A percentile compares a stretch with the other conserved stretches of the same genome.
phyloP scores from a whole-genome alignment of 2,329 filamentous ascomycete genomes.

The Colletotrichum scovillei region DNA sequence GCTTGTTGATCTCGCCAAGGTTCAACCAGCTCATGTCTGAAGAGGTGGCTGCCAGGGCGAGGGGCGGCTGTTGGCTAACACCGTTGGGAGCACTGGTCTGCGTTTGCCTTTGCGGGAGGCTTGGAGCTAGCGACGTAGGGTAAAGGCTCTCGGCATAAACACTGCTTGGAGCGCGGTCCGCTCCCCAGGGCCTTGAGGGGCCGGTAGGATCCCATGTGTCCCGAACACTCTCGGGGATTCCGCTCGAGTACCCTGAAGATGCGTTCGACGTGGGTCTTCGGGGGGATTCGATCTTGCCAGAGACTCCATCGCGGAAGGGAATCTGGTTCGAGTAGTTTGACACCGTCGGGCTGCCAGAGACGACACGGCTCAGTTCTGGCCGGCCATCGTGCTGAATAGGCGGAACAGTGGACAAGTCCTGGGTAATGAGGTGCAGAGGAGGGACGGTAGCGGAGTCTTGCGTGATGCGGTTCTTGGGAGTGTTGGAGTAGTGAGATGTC shows the following conservation, averaged over 20 bases:
- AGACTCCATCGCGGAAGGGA: conserved; percentile 66
- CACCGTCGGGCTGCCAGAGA: conserved; percentile 76
- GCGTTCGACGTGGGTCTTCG: conserved; percentile 60
- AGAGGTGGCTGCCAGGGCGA: conserved; percentile 60
- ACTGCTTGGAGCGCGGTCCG: conserved; percentile 63
- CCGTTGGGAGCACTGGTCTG: conserved; percentile 42
- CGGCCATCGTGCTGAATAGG: conserved; percentile 74
- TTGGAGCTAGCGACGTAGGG: conserved; percentile 52
- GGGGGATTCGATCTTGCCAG: conserved; percentile 65
- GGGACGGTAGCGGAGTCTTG: conserved; percentile 77
- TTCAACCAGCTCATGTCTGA: conserved; percentile 87
- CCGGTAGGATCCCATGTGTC: conserved; percentile 65
- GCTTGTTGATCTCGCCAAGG: conserved; percentile 61
- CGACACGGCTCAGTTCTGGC: conserved; percentile 73
- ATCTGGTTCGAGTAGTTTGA: conserved; percentile 66
- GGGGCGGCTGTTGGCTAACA: conserved; percentile 61
- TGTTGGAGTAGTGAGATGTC: conserved; percentile 67
- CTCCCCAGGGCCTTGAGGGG: conserved; percentile 59
- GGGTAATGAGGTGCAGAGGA: conserved; percentile 71
- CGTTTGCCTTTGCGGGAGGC: conserved; percentile 45
- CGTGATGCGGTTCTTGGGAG: conserved; percentile 58
- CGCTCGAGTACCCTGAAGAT: conserved; percentile 71
- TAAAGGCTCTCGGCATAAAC: conserved; percentile 61
- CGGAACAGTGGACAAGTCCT: conserved; percentile 75
- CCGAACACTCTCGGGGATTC: conserved; percentile 72